A percentile compares a stretch with the other conserved stretches of the same genome.
phyloP scores from a whole-genome alignment of 2,329 filamentous ascomycete genomes.

The Phialophora expanda region DNA sequence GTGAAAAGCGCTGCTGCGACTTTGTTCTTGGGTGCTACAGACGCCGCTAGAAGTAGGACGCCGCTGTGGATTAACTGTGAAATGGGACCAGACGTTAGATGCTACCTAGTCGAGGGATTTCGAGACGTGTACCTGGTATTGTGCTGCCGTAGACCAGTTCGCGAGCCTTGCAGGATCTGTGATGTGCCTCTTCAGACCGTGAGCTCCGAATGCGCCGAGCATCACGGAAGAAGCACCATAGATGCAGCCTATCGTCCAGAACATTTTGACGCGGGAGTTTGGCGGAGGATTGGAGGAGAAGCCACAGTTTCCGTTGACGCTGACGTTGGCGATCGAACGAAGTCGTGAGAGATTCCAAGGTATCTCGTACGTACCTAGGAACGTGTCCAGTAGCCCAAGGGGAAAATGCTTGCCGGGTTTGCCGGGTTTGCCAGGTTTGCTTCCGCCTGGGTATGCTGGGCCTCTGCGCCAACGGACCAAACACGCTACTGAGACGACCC shows the following conservation, averaged over 20 bases:
- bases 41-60: constrained; percentile 62
- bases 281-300: not conserved
- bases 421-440: not conserved
- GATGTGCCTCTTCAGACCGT: constrained; percentile 67
- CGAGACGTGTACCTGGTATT: constrained; percentile 63
- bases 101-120: not conserved
- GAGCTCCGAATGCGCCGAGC: constrained; percentile 70
- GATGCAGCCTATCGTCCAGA: constrained; percentile 67
- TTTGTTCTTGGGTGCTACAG: constrained; percentile 60
- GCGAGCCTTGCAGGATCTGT: constrained; percentile 63
- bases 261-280: constrained; percentile 39
- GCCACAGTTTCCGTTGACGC: not conserved
- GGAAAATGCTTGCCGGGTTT: constrained; percentile 7
- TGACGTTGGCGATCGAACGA: not conserved
- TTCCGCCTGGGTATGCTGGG: no score
- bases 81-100: not conserved
- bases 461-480: no score
- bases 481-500: no score
- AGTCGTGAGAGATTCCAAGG: no score
- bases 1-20: constrained; percentile 65
- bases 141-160: constrained; percentile 68
- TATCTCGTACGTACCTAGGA: no score
- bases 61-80: constrained; percentile 66
- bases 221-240: constrained; percentile 67
- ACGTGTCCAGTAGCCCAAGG: no score